phyloP scores from a whole-genome alignment of 1,284 basidiomycete genomes.

The Pterulicium gracile region DNA sequence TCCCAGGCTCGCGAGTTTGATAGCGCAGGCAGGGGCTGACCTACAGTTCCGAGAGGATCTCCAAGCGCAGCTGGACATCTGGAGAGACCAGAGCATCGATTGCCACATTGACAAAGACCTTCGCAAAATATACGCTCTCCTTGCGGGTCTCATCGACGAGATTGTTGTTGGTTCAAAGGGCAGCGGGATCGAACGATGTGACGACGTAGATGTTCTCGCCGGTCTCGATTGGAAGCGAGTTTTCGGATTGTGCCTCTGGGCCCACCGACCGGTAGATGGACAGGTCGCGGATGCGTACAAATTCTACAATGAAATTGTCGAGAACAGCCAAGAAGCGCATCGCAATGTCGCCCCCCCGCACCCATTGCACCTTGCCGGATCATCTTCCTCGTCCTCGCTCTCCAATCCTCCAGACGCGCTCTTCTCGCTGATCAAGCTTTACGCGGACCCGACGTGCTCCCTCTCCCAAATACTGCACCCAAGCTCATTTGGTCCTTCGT shows the following conservation, averaged over 20 bases:
- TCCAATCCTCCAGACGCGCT: slow-evolving; percentile 53
- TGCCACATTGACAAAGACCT: slow-evolving; percentile 61
- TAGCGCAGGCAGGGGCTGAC: slow-evolving; percentile 84
- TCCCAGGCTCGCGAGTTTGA: slow-evolving; percentile 83
- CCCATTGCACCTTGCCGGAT: slow-evolving; percentile 55
- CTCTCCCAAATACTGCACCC: slow-evolving; percentile 55
- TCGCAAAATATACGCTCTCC: slow-evolving; percentile 76
- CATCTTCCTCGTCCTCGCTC: slow-evolving; percentile 11
- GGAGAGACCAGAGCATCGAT: slow-evolving; percentile 74
- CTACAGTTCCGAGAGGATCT: slow-evolving; percentile 70
- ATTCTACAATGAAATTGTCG: slow-evolving; percentile 50
- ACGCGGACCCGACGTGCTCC: slow-evolving; percentile 56
- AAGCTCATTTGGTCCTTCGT: slow-evolving; percentile 66
- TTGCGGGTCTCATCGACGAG: slow-evolving; percentile 67
- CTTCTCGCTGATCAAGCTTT: slow-evolving; percentile 78
- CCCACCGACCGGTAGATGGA: slow-evolving; percentile 64
- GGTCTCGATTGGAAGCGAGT: slow-evolving; percentile 93
- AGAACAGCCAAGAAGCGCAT: slow-evolving; percentile 25
- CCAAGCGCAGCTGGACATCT: slow-evolving; percentile 69
- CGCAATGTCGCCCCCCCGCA: slow-evolving; percentile 45
- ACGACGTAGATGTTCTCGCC: slow-evolving; percentile 64
- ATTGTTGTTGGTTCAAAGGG: slow-evolving; percentile 50
- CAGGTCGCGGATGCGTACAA: slow-evolving; percentile 63
- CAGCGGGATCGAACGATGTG: slow-evolving; percentile 42
- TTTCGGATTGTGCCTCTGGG: slow-evolving; percentile 91